phyloP scores from a whole-genome alignment of 2,329 filamentous ascomycete species.

The Purpureocillium takamizusanense region DNA sequence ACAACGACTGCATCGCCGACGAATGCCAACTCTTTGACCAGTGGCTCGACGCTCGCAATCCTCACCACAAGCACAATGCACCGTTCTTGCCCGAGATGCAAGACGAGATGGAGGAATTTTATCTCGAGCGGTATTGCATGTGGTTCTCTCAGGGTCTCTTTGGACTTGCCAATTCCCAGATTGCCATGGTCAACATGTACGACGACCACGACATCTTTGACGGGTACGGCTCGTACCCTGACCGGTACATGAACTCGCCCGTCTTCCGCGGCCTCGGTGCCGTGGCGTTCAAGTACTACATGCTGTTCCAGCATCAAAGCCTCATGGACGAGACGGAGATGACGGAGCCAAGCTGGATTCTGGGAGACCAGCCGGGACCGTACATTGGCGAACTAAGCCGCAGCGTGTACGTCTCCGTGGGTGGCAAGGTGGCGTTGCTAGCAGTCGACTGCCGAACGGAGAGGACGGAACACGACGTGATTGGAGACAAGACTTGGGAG shows the following conservation, averaged over 20 bases:
- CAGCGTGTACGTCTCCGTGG: constrained; percentile 78
- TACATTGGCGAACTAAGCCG: constrained; percentile 84
- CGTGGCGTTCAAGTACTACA: constrained; percentile 96
- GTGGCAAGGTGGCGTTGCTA: constrained; percentile 69
- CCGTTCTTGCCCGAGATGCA: constrained; percentile 77
- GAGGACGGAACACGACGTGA: constrained; percentile 70
- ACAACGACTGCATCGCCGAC: constrained; percentile 77
- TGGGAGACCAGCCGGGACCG: constrained; percentile 72
- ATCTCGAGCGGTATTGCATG: constrained; percentile 77
- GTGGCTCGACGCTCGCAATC: constrained; percentile 77
- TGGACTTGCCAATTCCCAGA: constrained; percentile 84
- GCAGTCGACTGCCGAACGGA: constrained; percentile 90
- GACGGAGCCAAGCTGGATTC: constrained; percentile 83
- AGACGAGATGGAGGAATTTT: constrained; percentile 80
- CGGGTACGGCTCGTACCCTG: constrained; percentile 87
- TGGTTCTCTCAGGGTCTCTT: constrained; percentile 98
- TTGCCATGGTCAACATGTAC: constrained; percentile 97
- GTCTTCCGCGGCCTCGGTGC: constrained; percentile 86
- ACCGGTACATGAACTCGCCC: constrained; percentile 83
- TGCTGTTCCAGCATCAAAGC: constrained; percentile 97
- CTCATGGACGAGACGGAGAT: constrained; percentile 69
- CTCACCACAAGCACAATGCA: constrained; percentile 67
- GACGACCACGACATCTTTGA: constrained; percentile 92
- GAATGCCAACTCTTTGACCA: constrained; percentile 69
- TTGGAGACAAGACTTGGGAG: constrained; percentile 75